A percentile compares a stretch with the other conserved stretches of the same genome.
phyloP scores from a whole-genome alignment of 192 early-diverging fungal genomes.

The Gonapodya prolifera region DNA sequence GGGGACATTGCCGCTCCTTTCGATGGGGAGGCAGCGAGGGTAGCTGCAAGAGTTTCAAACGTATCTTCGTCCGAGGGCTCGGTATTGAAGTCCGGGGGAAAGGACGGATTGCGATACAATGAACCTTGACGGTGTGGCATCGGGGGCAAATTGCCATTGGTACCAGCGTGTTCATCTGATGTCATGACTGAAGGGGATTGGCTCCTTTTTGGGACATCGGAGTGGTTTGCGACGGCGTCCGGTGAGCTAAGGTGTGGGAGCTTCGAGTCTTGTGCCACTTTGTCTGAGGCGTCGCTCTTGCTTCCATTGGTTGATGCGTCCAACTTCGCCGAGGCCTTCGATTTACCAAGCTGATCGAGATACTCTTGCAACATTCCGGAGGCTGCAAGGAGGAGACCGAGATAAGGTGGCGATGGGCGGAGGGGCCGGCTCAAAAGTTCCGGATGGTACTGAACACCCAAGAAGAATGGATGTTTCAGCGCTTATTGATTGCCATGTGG shows the following conservation, averaged over 20 bases:
- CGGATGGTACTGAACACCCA: constrained; percentile 92
- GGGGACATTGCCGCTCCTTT: no score
- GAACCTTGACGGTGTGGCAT: not conserved
- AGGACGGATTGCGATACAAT: not conserved
- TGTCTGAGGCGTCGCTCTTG: not conserved
- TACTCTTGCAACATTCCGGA: constrained; percentile 52
- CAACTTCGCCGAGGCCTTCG: not conserved
- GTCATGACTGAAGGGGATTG: not conserved
- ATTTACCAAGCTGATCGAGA: constrained; percentile 6
- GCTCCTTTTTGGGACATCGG: not conserved
- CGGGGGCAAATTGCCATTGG: not conserved
- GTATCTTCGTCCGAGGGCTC: not conserved
- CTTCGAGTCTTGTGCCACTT: no score
- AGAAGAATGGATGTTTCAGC: constrained; percentile 76
- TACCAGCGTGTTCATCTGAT: not conserved
- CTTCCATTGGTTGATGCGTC: not conserved
- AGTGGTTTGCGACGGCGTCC: not conserved
- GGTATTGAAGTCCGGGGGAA: not conserved
- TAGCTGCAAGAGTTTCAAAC: not conserved
- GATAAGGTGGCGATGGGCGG: constrained; percentile 80
- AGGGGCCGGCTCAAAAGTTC: constrained; percentile 94
- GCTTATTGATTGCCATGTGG: no score
- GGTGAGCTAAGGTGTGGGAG: no score
- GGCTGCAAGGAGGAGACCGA: constrained; percentile 84
- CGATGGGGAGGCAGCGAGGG: not conserved